These are phyloP conservation scores for Artomyces pyxidatus DNA, from an alignment of 768 basidiomycete species.

Conservation along the genomic window DNA sequence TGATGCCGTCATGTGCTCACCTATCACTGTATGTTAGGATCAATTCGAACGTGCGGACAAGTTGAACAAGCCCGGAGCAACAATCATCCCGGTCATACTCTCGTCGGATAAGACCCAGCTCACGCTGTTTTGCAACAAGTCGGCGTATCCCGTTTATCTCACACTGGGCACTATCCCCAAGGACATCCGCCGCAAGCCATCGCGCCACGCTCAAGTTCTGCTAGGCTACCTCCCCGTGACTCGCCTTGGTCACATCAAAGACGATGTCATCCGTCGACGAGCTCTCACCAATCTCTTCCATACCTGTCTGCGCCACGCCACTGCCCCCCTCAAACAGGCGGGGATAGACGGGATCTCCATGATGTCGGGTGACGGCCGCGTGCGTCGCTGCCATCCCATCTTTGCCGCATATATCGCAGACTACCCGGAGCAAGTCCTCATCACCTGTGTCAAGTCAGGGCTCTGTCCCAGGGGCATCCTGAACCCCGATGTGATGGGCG, in stretches of 20 bases:
- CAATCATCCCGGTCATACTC: constrained; percentile 8
- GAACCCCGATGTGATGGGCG: neutral
- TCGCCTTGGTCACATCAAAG: neutral
- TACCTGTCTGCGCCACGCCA: neutral
- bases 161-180: neutral
- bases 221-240: neutral
- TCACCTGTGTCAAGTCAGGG: constrained; percentile 6
- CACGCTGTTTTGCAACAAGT: constrained; percentile 7
- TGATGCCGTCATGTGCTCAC: too few relatives aligned
- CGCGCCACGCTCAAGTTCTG: neutral
- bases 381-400: constrained; percentile 29
- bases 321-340: constrained; percentile 3
- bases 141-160: neutral
- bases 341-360: constrained; percentile 18
- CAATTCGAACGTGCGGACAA: neutral
- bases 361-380: constrained; percentile 25
- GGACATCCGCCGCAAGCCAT: constrained; percentile 8
- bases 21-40: too few relatives aligned
- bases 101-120: constrained; percentile 9
- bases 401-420: constrained; percentile 17
- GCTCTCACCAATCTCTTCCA: neutral
- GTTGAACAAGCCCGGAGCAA: constrained; percentile 6
- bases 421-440: constrained; percentile 20
- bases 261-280: neutral
- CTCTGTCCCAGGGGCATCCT: constrained; percentile 6